Evolutionary conservation across 2,329 filamentous ascomycete genomes (phyloP), one percentile per base, ranked within the genome.

Genomic region (Aspergillus sp.): DNA sequence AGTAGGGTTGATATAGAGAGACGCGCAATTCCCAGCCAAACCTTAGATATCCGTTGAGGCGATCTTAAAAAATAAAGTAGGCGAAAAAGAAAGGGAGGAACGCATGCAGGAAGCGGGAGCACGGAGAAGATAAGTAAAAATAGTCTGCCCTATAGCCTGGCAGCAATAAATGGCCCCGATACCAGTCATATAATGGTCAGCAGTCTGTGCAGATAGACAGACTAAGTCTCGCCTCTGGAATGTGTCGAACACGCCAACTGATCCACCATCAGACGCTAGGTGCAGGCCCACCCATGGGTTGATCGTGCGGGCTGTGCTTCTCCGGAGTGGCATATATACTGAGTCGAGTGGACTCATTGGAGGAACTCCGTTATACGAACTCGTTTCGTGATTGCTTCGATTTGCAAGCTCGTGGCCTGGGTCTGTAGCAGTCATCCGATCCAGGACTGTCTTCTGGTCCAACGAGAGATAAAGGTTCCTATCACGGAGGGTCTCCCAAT

Each of bases 181-280:
- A 59, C 56, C 57, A 64, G 62, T 61, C 58, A 64, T 41, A 59
- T 37, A 6, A 37, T 54, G 48, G 39, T 50, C 56, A 47, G 51
- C 54, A 48, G 39, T 51, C 53, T 58, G 17, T 54, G 56, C 39
- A 59, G 56, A 50, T 57, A 53, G 33, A 33, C 24, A 44, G 33
- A 7, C 30, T 49, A 59, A 54, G 45, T 42, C 56, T 52, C 24
- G 19, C 30, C 33, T 40, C 19, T 22, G 17, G 24, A 41, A 30
- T 51, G 13, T 20, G 15, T 56, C 54, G 24, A 52, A 47, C 40
- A 6, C 41, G 46, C 52, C 54, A 48, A 59, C 54, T 54, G 61
- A 62, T 65, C 66, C 68, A 68, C 68, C 49, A 49, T 61, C 50
- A 51, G 57, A 61, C 58, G 52, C 62, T 65, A 66, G 57, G 63